A percentile compares a stretch with the other conserved stretches of the same genome.
phyloP scores from a whole-genome alignment of 2,329 filamentous ascomycete genomes.

The Fusarium xyrophilum region DNA sequence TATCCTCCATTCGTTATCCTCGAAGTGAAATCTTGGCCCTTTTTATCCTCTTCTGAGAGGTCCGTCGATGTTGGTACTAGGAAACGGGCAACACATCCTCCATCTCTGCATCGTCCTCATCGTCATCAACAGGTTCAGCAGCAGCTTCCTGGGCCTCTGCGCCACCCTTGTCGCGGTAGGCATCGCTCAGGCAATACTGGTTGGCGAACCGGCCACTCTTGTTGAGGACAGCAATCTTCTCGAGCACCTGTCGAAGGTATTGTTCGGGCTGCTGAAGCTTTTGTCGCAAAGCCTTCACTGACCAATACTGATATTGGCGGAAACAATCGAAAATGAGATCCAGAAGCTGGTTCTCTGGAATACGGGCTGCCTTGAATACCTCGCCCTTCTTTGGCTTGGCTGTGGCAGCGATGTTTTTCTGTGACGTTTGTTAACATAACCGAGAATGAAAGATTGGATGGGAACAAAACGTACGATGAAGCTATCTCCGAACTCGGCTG shows the following conservation, averaged over 20 bases:
- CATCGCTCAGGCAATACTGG: constrained; percentile 80
- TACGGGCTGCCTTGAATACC: constrained; percentile 83
- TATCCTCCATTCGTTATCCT: not conserved
- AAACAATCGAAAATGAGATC: constrained; percentile 86
- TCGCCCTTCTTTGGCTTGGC: constrained; percentile 69
- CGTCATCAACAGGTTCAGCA: constrained; percentile 65
- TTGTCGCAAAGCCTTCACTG: constrained; percentile 83
- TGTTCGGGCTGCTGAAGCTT: constrained; percentile 85
- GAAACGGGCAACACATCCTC: constrained; percentile 69
- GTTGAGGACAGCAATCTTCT: constrained; percentile 82
- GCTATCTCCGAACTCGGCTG: constrained; percentile 50
- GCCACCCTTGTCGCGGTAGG: constrained; percentile 49
- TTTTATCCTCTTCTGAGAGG: not conserved
- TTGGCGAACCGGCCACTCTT: constrained; percentile 85
- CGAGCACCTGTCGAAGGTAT: constrained; percentile 86
- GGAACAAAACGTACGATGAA: constrained; percentile 65
- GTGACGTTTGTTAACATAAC: constrained; percentile 31
- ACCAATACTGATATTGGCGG: constrained; percentile 88
- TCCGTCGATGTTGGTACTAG: constrained; percentile 6
- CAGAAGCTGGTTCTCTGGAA: constrained; percentile 85
- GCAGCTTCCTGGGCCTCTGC: constrained; percentile 59
- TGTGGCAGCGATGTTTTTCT: constrained; percentile 61
- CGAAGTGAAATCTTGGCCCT: not conserved
- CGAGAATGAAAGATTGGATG: not conserved
- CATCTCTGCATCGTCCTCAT: constrained; percentile 73